These are phyloP conservation scores for Solanum bulbocastanum DNA, from an alignment of 257 asterid genomes.

Conservation along the genomic window DNA sequence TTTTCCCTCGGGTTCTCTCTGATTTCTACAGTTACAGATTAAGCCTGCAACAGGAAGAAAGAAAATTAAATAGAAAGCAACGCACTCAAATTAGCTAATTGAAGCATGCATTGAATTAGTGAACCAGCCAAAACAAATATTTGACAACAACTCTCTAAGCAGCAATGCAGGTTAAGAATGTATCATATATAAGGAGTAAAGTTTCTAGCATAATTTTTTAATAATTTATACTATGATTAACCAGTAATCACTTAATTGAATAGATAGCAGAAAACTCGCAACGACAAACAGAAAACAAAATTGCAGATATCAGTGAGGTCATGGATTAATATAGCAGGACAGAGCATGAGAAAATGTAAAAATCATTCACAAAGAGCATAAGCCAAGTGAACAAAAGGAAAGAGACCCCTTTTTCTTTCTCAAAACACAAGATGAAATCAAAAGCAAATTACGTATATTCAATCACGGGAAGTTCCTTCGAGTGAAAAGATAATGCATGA, in stretches of 20 bases:
- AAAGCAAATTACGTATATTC: not conserved
- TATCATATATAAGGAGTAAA: not conserved
- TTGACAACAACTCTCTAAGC: not conserved
- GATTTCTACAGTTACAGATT: not conserved
- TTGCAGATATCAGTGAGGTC: not conserved
- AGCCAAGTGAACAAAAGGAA: not conserved
- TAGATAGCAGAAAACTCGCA: not conserved
- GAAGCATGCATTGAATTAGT: not conserved
- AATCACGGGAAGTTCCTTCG: not conserved
- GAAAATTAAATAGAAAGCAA: not conserved
- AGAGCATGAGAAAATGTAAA: not conserved
- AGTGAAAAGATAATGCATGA: not conserved
- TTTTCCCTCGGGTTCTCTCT: not conserved
- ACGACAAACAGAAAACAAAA: not conserved
- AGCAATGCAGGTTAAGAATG: not conserved
- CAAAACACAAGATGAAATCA: not conserved
- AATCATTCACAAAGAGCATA: not conserved
- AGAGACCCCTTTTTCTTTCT: not conserved
- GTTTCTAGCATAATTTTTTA: not conserved
- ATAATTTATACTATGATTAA: not conserved
- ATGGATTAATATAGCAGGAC: not conserved
- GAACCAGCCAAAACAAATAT: not conserved
- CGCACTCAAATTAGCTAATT: not conserved
- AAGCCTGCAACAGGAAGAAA: not conserved
- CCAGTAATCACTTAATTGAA: not conserved